Evolutionary conservation across 352 stramenopile genomes (phyloP).

Genomic region (Pythium aristosporum): DNA sequence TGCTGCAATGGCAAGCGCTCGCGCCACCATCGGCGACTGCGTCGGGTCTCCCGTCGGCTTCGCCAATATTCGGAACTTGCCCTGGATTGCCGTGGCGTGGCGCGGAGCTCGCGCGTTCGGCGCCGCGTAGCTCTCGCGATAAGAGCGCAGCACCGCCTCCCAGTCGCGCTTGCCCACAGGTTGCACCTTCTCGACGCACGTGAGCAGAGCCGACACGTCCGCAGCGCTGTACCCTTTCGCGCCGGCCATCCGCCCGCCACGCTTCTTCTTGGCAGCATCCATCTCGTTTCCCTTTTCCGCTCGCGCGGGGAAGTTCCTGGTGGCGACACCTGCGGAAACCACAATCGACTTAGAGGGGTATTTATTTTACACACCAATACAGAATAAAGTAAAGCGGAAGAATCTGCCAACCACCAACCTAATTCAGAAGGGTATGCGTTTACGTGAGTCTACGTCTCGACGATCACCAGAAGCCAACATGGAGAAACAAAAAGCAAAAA

Average conservation of each 20-base stretch:
- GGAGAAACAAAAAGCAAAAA: too few relatives aligned
- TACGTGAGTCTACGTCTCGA: too few relatives aligned
- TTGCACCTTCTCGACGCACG: background rate
- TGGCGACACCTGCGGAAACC: too few relatives aligned
- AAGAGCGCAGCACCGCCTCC: background rate
- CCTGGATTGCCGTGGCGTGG: background rate
- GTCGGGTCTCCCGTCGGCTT: background rate
- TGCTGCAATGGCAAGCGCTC: background rate
- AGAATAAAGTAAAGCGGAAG: too few relatives aligned
- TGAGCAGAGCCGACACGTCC: background rate
- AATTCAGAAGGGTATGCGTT: too few relatives aligned
- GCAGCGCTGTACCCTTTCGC: background rate
- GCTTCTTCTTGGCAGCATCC: background rate
- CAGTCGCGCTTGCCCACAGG: background rate
- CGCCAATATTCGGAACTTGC: background rate
- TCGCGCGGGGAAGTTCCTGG: too few relatives aligned
- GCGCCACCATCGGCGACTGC: background rate
- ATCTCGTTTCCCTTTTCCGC: constrained; percentile 1
- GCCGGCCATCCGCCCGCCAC: background rate
- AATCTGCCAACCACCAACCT: too few relatives aligned
- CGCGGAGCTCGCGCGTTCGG: constrained; percentile 1
- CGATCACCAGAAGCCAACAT: too few relatives aligned
- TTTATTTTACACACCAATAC: too few relatives aligned
- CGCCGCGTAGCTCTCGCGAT: background rate
- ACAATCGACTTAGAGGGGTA: too few relatives aligned